These are phyloP conservation scores for Aspergillus aculeatinus DNA, from an alignment of 2,329 filamentous ascomycete genomes.

Conservation along the genomic window DNA sequence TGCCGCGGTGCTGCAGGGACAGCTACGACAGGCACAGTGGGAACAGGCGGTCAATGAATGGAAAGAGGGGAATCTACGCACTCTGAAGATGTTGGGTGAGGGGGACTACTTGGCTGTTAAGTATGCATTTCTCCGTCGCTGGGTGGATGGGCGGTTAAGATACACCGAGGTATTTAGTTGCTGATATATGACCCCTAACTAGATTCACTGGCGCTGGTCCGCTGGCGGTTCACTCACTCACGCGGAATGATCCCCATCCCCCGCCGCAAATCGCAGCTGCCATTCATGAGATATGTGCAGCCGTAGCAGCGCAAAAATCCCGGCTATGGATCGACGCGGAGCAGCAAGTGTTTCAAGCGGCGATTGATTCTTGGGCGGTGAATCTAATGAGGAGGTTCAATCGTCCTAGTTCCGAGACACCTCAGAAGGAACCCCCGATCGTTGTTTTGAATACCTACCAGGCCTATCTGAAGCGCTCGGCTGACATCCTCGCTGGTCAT, in stretches of 20 bases:
- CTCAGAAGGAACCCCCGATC: slow-evolving; percentile 4
- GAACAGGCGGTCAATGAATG: slow-evolving; percentile 43
- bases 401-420: slow-evolving; percentile 15
- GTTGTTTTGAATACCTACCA: slow-evolving; percentile 48
- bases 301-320: slow-evolving; percentile 33
- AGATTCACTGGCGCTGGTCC: slow-evolving; percentile 48
- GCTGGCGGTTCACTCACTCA: slow-evolving; percentile 38
- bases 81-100: slow-evolving; percentile 44
- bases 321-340: slow-evolving; percentile 52
- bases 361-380: slow-evolving; percentile 49
- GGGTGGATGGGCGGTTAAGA: background rate
- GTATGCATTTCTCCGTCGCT: slow-evolving; percentile 24
- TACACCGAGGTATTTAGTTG: background rate
- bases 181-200: background rate
- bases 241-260: slow-evolving; percentile 30
- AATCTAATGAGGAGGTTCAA: slow-evolving; percentile 49
- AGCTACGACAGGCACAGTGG: background rate
- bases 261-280: slow-evolving; percentile 36
- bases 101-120: slow-evolving; percentile 48
- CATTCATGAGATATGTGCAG: slow-evolving; percentile 39
- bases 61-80: slow-evolving; percentile 49
- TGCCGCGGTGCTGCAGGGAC: background rate
- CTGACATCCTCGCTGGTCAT: slow-evolving; percentile 39
- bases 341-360: slow-evolving; percentile 45
- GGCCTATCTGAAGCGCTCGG: slow-evolving; percentile 47